A percentile compares a stretch with the other conserved stretches of the same genome.
Evolutionary conservation across 2,329 filamentous ascomycete genomes (phyloP).

Genomic region (Nannizzia gypsea): DNA sequence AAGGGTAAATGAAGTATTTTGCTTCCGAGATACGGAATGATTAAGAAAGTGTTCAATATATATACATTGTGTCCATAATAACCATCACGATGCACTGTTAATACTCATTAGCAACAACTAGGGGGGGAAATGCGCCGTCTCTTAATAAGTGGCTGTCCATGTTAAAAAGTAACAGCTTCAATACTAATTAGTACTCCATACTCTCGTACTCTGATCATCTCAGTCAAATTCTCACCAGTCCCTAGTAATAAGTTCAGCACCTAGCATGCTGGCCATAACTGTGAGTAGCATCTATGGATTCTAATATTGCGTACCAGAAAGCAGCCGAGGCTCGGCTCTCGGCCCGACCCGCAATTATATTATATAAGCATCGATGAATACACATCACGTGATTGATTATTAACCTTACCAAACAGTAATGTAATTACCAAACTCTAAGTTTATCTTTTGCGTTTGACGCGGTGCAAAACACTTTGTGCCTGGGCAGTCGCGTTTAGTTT

Average conservation of each 20-base stretch:
- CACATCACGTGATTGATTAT: background rate
- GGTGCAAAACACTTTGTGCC: background rate
- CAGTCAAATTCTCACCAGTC: no score
- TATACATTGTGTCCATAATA: background rate
- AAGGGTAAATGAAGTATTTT: background rate
- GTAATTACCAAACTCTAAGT: background rate
- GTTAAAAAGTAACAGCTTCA: no score
- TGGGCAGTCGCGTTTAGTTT: slow-evolving; percentile 1
- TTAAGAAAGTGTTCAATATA: background rate
- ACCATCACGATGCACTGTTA: no score
- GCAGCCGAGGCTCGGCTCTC: background rate
- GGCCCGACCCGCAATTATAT: background rate
- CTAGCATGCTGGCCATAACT: no score
- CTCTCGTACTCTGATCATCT: no score
- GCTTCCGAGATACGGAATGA: no score
- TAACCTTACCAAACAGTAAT: background rate
- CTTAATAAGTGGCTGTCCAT: no score
- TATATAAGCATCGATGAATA: background rate
- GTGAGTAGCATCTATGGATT: no score
- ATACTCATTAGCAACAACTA: no score
- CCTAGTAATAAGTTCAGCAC: background rate
- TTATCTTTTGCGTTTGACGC: background rate
- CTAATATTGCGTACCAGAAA: no score
- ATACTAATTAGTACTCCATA: no score
- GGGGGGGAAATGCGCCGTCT: no score